phyloP scores from a whole-genome alignment of 108 stramenopile genomes.

The Discostella stelligeroides region DNA sequence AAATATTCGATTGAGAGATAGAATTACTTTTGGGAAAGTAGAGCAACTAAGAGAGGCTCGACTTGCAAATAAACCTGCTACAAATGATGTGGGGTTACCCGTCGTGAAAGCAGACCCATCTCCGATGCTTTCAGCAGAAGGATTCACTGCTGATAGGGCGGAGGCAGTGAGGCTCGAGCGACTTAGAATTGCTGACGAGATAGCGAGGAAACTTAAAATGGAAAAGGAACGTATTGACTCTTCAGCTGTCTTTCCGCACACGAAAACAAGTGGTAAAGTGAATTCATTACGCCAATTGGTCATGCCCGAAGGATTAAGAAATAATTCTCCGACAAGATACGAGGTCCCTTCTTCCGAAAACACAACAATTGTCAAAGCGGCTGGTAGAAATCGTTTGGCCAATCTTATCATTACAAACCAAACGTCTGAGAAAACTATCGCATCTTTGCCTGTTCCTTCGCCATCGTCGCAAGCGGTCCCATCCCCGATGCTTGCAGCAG shows the following conservation, averaged over 20 bases:
- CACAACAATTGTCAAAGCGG: background rate
- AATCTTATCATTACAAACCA: slow-evolving; percentile 6
- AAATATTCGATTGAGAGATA: slow-evolving; percentile 5
- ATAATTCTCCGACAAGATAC: too few species aligned
- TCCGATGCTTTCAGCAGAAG: background rate
- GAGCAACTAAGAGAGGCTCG: slow-evolving; percentile 11
- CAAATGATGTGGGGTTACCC: background rate
- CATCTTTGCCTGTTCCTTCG: background rate
- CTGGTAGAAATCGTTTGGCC: slow-evolving; percentile 6
- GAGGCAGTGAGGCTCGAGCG: slow-evolving; percentile 12
- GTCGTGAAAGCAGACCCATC: background rate
- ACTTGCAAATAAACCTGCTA: slow-evolving; percentile 1
- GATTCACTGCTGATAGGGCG: slow-evolving; percentile 14
- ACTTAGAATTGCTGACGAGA: background rate
- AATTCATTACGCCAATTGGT: slow-evolving; percentile 8
- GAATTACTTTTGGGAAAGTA: slow-evolving; percentile 16
- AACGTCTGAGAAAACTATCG: background rate
- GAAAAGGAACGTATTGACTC: too few species aligned
- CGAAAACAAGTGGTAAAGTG: background rate
- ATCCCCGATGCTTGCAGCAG: background rate
- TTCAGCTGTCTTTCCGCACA: too few species aligned
- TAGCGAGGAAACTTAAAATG: slow-evolving; percentile 1
- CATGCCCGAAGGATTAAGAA: slow-evolving; percentile 8
- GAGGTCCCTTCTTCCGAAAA: slow-evolving; percentile 1
- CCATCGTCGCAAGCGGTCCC: slow-evolving; percentile 4